Evolutionary conservation across 805 yeast genomes (phyloP).

Genomic region (Brettanomyces bruxellensis): DNA sequence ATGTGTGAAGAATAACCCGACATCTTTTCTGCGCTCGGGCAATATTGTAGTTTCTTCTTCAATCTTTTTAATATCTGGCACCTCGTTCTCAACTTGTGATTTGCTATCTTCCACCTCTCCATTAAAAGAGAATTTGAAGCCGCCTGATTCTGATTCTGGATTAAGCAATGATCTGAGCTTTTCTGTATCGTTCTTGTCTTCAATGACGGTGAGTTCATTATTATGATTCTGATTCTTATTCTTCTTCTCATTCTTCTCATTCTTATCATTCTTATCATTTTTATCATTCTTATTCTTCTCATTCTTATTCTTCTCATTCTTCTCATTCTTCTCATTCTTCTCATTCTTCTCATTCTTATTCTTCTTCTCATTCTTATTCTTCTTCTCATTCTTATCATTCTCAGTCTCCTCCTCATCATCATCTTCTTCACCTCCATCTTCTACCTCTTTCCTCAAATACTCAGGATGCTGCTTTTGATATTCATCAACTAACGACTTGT

Average conservation of each 20-base stretch:
- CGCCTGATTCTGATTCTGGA: conserved; percentile 20
- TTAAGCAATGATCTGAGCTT: conserved; percentile 53
- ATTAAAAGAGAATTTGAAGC: background rate
- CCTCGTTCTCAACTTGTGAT: conserved; percentile 34
- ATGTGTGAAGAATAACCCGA: conserved; percentile 74
- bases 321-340: too few relatives aligned
- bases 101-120: conserved; percentile 24
- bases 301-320: too few relatives aligned
- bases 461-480: conserved; percentile 12
- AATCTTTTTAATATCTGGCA: conserved; percentile 14
- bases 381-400: conserved; percentile 31
- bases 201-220: conserved; percentile 1
- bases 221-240: too few relatives aligned
- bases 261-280: too few relatives aligned
- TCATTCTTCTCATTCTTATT: too few relatives aligned
- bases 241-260: too few relatives aligned
- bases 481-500: conserved; percentile 16
- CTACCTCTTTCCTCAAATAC: conserved; percentile 1
- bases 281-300: too few relatives aligned
- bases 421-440: conserved; percentile 14
- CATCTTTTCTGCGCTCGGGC: conserved; percentile 16
- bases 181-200: conserved; percentile 42
- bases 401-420: conserved; percentile 26
- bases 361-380: background rate
- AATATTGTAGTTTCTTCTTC: background rate